Base-by-base conservation (phyloP, 768 basidiomycete genomes). In the Rhizopogon sp. region DNA sequence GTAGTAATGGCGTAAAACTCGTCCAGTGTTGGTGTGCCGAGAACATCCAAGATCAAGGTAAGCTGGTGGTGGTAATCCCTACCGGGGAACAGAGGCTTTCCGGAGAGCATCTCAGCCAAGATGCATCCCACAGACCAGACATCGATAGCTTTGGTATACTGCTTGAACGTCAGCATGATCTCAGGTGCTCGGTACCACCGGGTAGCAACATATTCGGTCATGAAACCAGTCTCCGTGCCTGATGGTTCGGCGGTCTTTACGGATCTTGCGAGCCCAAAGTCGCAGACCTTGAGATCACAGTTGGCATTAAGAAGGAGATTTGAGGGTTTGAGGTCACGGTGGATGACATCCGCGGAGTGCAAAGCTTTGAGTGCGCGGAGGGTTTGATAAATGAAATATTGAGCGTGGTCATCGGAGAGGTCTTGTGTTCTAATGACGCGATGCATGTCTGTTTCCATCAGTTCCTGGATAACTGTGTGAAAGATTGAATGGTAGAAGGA, bases 111-210 rank as follows among this genome's bases (percentile, higher is more conserved):
- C 77, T 98, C 96, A 1, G 95, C 93, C 25, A 93, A 78, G 64
- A 92, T 90, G 63, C 90, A 92, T 22, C 90, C 90, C 33, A 91
- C 87, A 9, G 88, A 89, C 90, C 90, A 92, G 17, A 92, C 80
- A 62, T 92, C 90, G 59, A 92, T 90, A n/a, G 90, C 89, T 75
- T 94, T 94, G 50, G 95, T 96, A 74, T 99, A 99, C 69, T 97
- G 90, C 69, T 97, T 96, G 79, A 98, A 98, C 9, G 94, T 97
- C 50, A 99, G 79, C 97, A 99, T 99, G 74, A 99, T 95, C 70
- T 99, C 97, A 0, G 97, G 97, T 0, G 97, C 97, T 39, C 97
- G 85, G 67, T 98, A 99, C 97, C 97, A 99, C 62, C 97, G 79
- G 25, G 97, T 98, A 2, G 97, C 96, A 47, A 99, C 97, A 65